Conservation (phyloP, 345 rosid species). For the Eucalyptus regnans region DNA sequence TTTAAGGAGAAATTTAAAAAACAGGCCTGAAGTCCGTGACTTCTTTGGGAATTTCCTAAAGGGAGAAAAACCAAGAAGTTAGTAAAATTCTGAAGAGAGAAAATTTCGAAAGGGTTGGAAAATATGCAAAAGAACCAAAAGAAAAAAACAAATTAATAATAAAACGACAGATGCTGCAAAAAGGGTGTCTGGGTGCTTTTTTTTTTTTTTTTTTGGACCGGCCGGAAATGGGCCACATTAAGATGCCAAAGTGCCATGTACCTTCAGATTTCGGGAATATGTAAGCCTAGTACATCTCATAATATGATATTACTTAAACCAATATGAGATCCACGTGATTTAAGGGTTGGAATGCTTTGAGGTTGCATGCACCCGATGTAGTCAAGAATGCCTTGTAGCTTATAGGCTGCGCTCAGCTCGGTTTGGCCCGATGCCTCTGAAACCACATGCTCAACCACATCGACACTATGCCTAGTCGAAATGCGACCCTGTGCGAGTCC, state of each 20-base stretch:
- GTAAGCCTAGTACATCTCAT: neutral
- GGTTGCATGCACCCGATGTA: rapidly evolving
- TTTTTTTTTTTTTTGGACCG: no score
- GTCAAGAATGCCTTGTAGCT: neutral
- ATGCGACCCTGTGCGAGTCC: neutral
- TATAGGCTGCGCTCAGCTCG: rapidly evolving
- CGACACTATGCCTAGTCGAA: rapidly evolving
- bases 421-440: rapidly evolving
- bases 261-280: neutral
- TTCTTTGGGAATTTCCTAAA: neutral
- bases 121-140: neutral
- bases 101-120: neutral
- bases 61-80: neutral
- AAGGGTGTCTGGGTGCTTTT: neutral
- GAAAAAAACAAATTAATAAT: neutral
- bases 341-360: rapidly evolving
- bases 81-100: neutral
- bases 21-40: neutral
- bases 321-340: neutral
- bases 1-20: neutral
- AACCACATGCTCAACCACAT: neutral
- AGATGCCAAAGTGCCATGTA: neutral
- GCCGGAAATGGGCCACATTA: neutral
- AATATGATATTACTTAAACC: rapidly evolving
- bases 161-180: neutral